Evolutionary conservation across 371 early-diverging fungal genomes (phyloP), one percentile per base, ranked within the genome.

Genomic region (Thermomucor indicae-seudaticae): DNA sequence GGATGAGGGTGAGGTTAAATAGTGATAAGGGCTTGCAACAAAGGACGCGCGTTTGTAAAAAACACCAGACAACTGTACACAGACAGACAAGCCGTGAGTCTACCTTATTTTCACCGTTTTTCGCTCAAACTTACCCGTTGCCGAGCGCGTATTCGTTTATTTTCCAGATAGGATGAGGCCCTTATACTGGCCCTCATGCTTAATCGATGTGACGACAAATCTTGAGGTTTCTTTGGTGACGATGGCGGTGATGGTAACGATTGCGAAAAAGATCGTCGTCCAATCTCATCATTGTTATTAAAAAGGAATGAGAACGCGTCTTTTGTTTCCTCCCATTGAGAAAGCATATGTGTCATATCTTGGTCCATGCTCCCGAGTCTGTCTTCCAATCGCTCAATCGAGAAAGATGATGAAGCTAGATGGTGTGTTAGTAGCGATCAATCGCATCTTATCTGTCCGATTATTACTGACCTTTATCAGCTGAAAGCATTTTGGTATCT

Each of bases 291-390:
- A 32, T 35, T 12, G 31, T 29, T 11, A 30, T 19, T 12, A 31
- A 31, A 20, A 23, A 16, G 38, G 30, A 53, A 37, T 5, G 14
- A 14, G 11, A 69, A 32, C 0, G 58, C 43, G 6, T 37, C 27
- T 28, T 60, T 64, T 27, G 56, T 59, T 30, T 65, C 67, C n/a
- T 67, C 58, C 74, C 74, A 73, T 45, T 67, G 65, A 6, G 30
- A 43, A 4, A 54, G 23, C 40, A 73, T 30, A 7, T 60, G 49
- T 4, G 42, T 37, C 12, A 73, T 41, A 22, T 55, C 61, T n/a
- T 65, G 58, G 22, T 69, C 70, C 10, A 73, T 61, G 19, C 29
- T 52, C 6, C 31, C 17, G 38, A 65, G 61, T 12, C 70, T 49
- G 34, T 61, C 67, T 8, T 45, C 55, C 20, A 69, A 48, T 31